Percentiles rank a stretch among this genome's conserved stretches.
phyloP scores from a whole-genome alignment of 345 rosid species.

The Ceriops tagal region DNA sequence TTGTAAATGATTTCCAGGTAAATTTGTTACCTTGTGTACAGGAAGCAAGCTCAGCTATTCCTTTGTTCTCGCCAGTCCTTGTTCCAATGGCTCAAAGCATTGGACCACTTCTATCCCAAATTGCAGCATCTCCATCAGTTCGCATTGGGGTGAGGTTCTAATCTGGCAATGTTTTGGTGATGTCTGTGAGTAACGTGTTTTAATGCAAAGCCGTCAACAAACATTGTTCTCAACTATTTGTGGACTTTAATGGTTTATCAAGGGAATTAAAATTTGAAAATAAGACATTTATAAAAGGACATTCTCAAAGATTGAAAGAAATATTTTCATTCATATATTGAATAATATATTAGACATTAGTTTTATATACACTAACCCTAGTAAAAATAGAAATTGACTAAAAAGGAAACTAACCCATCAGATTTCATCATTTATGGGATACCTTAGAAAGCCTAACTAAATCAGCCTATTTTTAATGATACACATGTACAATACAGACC shows the following conservation, averaged over 20 bases:
- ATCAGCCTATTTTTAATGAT: too few relatives aligned
- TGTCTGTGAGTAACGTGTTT: slow-evolving; percentile 5
- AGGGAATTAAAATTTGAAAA: slow-evolving; percentile 6
- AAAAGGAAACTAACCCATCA: too few relatives aligned
- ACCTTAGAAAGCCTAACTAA: too few relatives aligned
- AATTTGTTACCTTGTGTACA: slow-evolving; percentile 25
- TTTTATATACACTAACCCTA: too few relatives aligned
- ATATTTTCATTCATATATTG: too few relatives aligned
- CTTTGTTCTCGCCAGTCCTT: slow-evolving; percentile 92
- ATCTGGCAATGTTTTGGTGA: slow-evolving; percentile 7
- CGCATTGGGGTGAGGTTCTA: slow-evolving; percentile 68
- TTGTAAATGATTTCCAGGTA: slow-evolving; percentile 6
- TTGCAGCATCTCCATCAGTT: slow-evolving; percentile 69
- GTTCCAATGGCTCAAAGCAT: slow-evolving; percentile 91
- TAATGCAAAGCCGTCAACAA: not conserved
- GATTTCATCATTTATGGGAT: too few relatives aligned
- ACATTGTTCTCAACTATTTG: not conserved
- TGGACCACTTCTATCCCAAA: slow-evolving; percentile 81
- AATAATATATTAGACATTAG: too few relatives aligned
- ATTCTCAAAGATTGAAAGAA: too few relatives aligned
- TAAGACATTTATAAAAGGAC: not conserved
- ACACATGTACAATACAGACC: too few relatives aligned
- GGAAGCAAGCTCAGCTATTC: slow-evolving; percentile 90
- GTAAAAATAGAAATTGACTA: too few relatives aligned
- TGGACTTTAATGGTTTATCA: not conserved